These are phyloP conservation scores for Hordeum pubiflorum DNA, from an alignment of 202 grass and related monocot genomes.

Conservation along the genomic window DNA sequence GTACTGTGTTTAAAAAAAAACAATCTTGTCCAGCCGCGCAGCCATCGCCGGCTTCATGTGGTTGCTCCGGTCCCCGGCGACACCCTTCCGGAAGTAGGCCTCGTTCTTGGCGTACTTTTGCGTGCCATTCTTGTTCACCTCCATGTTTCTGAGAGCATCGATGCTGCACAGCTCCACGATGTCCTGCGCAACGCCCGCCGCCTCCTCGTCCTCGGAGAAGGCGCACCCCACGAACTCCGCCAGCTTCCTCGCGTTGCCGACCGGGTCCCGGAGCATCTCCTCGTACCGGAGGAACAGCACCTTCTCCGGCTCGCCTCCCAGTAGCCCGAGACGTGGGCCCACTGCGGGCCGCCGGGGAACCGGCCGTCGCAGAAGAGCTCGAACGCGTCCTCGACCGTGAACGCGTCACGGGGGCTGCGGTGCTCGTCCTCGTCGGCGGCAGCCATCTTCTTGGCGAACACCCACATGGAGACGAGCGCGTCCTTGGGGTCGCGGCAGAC, in stretches of 20 bases:
- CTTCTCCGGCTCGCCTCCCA: too few species aligned
- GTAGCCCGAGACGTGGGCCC: too few species aligned
- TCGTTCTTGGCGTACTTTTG: background rate
- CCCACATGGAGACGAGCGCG: background rate
- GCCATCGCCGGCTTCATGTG: slow-evolving; percentile 34
- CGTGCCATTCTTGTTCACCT: slow-evolving; percentile 10
- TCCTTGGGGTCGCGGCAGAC: background rate
- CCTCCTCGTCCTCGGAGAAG: slow-evolving; percentile 31
- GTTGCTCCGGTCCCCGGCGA: background rate
- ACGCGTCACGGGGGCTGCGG: too few species aligned
- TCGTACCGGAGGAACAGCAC: too few species aligned
- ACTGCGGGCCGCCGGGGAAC: too few species aligned
- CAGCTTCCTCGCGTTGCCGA: background rate
- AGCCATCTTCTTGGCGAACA: background rate
- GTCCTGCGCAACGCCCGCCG: background rate
- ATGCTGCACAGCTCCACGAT: slow-evolving; percentile 32
- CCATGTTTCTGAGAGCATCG: background rate
- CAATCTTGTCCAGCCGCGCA: slow-evolving; percentile 20
- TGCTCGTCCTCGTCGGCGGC: background rate
- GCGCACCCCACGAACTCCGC: slow-evolving; percentile 14
- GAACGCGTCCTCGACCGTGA: too few species aligned
- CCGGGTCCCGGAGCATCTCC: too few species aligned
- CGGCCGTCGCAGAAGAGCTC: too few species aligned
- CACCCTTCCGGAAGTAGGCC: slow-evolving; percentile 29
- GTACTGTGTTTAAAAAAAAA: too few species aligned